A percentile compares a stretch with the other conserved stretches of the same genome.
Conservation (phyloP, 805 yeast genomes). For the Lachancea sp. region DNA sequence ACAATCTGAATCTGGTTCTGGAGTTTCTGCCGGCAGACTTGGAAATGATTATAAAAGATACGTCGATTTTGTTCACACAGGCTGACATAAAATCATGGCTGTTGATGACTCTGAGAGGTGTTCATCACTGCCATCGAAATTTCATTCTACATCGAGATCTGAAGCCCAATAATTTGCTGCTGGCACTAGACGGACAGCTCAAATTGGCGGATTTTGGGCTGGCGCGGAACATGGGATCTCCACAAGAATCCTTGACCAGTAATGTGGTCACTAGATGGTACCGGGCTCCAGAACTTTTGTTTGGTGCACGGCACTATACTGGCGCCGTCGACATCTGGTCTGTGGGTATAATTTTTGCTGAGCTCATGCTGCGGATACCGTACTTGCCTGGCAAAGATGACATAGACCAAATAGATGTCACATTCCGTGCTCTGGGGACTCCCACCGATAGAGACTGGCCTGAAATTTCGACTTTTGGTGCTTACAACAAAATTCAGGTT, state of each 20-base stretch:
- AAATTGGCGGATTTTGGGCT: slow-evolving; percentile 97
- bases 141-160: slow-evolving; percentile 87
- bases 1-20: slow-evolving; percentile 72
- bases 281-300: slow-evolving; percentile 86
- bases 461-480: slow-evolving; percentile 71
- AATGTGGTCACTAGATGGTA: slow-evolving; percentile 98
- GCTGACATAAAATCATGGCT: slow-evolving; percentile 92
- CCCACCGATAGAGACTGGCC: slow-evolving; percentile 94
- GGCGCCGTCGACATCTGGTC: slow-evolving; percentile 95
- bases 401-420: slow-evolving; percentile 82
- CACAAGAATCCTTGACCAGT: slow-evolving; percentile 73
- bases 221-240: slow-evolving; percentile 77
- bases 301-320: slow-evolving; percentile 85
- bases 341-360: slow-evolving; percentile 93
- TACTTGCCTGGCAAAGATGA: slow-evolving; percentile 92
- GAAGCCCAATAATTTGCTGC: slow-evolving; percentile 83
- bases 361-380: slow-evolving; percentile 89
- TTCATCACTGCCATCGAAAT: slow-evolving; percentile 92
- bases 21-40: slow-evolving; percentile 91
- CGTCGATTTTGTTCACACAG: slow-evolving; percentile 64
- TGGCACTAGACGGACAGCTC: slow-evolving; percentile 81
- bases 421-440: slow-evolving; percentile 92
- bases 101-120: slow-evolving; percentile 88
- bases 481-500: slow-evolving; percentile 62
- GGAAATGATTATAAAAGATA: slow-evolving; percentile 83